Evolutionary conservation across 202 grass and related monocot species (phyloP).

Genomic region (Carex sylvatica): DNA sequence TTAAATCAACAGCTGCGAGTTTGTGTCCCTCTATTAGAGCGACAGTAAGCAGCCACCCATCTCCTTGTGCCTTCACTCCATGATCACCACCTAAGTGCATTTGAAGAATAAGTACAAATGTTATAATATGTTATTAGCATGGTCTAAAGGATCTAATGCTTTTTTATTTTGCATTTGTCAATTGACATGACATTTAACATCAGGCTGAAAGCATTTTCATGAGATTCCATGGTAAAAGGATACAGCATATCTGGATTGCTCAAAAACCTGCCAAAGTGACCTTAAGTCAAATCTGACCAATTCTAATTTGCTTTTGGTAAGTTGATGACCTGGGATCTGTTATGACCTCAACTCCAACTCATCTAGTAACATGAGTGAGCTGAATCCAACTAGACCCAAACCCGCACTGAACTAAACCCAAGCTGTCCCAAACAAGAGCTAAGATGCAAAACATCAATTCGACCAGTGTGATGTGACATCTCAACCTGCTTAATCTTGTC

Average conservation of each 20-base stretch:
- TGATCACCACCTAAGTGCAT: slow-evolving; percentile 71
- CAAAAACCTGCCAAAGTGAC: neutral
- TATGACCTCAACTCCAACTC: neutral
- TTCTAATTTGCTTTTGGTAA: neutral
- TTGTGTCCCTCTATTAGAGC: slow-evolving; percentile 84
- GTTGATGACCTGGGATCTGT: neutral
- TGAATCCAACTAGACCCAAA: neutral
- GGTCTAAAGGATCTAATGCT: neutral
- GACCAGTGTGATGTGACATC: neutral
- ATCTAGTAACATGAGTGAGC: neutral
- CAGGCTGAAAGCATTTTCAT: neutral
- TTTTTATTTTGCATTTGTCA: neutral
- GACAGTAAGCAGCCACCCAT: slow-evolving; percentile 89
- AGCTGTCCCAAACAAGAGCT: neutral
- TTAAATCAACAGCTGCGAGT: slow-evolving; percentile 79
- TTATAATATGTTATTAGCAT: neutral
- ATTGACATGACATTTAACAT: neutral
- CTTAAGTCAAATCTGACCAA: neutral
- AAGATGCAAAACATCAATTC: neutral
- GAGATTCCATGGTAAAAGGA: neutral
- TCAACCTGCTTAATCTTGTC: neutral
- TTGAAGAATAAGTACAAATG: slow-evolving; percentile 10
- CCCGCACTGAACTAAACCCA: neutral
- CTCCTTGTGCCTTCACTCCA: slow-evolving; percentile 93
- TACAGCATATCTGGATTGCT: neutral